Evolutionary conservation across 2,329 filamentous ascomycete genomes (phyloP).

Genomic region (Tetracladium maxilliforme): DNA sequence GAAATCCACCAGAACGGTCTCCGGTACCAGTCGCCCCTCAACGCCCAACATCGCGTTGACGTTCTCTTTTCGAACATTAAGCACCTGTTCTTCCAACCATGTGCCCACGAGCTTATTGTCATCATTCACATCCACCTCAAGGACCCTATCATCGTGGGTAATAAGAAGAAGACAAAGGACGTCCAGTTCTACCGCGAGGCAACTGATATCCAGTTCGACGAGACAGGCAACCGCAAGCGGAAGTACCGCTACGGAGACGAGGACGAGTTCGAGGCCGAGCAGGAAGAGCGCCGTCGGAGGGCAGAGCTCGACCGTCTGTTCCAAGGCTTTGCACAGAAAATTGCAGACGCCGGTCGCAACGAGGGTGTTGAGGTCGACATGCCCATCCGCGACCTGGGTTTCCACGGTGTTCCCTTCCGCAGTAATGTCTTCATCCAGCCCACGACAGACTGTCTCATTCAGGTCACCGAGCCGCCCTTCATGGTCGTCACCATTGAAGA

Average conservation of each 20-base stretch:
- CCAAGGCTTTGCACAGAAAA: slow-evolving; percentile 93
- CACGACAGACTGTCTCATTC: slow-evolving; percentile 91
- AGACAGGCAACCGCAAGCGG: slow-evolving; percentile 93
- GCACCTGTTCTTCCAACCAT: slow-evolving; percentile 97
- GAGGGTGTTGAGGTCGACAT: slow-evolving; percentile 91
- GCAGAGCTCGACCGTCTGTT: slow-evolving; percentile 92
- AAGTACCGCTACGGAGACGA: slow-evolving; percentile 97
- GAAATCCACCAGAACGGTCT: slow-evolving; percentile 99
- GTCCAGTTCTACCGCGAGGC: slow-evolving; percentile 97
- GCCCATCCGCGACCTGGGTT: slow-evolving; percentile 89
- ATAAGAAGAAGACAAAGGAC: slow-evolving; percentile 97
- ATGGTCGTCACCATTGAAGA: slow-evolving; percentile 91
- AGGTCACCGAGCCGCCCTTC: slow-evolving; percentile 93
- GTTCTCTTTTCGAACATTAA: slow-evolving; percentile 97
- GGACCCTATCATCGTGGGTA: slow-evolving; percentile 94
- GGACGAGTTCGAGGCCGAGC: slow-evolving; percentile 96
- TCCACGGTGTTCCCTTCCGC: slow-evolving; percentile 90
- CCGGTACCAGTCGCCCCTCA: slow-evolving; percentile 73
- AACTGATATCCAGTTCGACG: slow-evolving; percentile 96
- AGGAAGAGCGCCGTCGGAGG: slow-evolving; percentile 83
- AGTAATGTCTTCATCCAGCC: slow-evolving; percentile 94
- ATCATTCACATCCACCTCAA: slow-evolving; percentile 97
- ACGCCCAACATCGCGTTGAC: slow-evolving; percentile 73
- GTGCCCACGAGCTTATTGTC: slow-evolving; percentile 88
- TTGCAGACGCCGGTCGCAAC: slow-evolving; percentile 84